Evolutionary conservation across 139 green algal genomes (phyloP).

Genomic region (Nannochloris sp.): DNA sequence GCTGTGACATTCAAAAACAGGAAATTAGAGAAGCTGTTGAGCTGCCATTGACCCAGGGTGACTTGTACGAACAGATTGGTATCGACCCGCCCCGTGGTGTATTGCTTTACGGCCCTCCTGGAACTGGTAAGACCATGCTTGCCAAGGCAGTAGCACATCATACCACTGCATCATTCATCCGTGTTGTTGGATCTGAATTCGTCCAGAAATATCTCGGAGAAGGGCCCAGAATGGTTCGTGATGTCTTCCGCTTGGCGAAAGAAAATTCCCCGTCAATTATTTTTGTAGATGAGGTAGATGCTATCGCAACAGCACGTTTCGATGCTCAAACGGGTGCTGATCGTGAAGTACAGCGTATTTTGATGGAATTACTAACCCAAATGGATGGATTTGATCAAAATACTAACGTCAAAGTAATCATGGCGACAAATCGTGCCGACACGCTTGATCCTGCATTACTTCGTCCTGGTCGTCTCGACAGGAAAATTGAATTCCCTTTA

Average conservation of each 20-base stretch:
- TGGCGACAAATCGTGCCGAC: constrained; percentile 98
- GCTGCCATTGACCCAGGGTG: constrained; percentile 92
- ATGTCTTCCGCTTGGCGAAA: constrained; percentile 97
- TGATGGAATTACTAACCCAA: constrained; percentile 99
- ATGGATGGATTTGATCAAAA: constrained; percentile 99
- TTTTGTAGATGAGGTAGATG: constrained; percentile 98
- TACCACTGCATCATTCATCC: constrained; percentile 95
- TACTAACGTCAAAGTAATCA: constrained; percentile 95
- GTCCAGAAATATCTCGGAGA: constrained; percentile 99
- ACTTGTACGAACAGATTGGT: constrained; percentile 91
- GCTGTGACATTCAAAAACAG: constrained; percentile 98
- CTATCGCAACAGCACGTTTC: constrained; percentile 95
- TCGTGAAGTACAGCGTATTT: constrained; percentile 97
- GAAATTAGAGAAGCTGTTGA: constrained; percentile 99
- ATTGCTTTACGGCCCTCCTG: constrained; percentile 89
- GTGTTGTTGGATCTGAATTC: constrained; percentile 96
- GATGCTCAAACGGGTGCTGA: constrained; percentile 95
- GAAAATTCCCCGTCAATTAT: constrained; percentile 98
- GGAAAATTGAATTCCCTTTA: constrained; percentile 99
- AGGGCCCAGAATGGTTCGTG: constrained; percentile 95
- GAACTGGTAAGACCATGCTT: constrained; percentile 93
- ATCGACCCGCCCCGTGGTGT: constrained; percentile 96
- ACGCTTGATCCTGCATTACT: constrained; percentile 96
- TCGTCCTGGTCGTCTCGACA: constrained; percentile 90
- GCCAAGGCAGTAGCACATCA: constrained; percentile 96